These are phyloP conservation scores for Vigna trinervia DNA, from an alignment of 306 rosid genomes.

Conservation along the genomic window DNA sequence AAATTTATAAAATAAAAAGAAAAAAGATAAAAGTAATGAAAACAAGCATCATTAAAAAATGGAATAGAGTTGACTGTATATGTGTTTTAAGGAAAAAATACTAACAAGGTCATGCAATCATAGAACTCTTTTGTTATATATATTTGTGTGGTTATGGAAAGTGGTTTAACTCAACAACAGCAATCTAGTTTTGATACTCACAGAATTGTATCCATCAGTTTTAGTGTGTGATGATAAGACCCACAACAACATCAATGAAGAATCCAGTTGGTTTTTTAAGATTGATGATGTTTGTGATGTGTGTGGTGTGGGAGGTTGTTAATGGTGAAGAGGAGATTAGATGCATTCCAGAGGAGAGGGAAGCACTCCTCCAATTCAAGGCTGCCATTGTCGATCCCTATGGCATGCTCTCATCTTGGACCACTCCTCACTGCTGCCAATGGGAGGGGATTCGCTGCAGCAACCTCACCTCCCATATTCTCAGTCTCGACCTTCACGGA, in stretches of 20 bases:
- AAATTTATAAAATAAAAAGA: too few species aligned
- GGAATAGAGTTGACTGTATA: too few species aligned
- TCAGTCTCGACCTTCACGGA: not conserved
- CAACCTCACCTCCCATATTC: not conserved
- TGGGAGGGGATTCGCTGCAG: constrained; percentile 41
- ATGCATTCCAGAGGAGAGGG: not conserved
- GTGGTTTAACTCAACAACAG: too few species aligned
- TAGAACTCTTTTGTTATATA: too few species aligned
- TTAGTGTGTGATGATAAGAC: not conserved
- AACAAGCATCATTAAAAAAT: too few species aligned
- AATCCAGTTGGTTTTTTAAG: not conserved
- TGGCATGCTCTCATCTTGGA: constrained; percentile 36
- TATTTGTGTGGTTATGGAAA: too few species aligned
- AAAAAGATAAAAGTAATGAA: too few species aligned
- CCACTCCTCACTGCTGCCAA: constrained; percentile 33
- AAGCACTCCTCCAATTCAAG: constrained; percentile 36
- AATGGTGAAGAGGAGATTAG: too few species aligned
- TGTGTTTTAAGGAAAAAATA: too few species aligned
- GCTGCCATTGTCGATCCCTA: not conserved
- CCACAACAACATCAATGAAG: not conserved
- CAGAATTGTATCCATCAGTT: not conserved
- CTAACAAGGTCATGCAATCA: too few species aligned
- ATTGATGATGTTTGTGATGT: not conserved
- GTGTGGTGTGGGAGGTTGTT: not conserved
- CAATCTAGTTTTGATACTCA: too few species aligned